Base-by-base conservation (phyloP, 2,329 filamentous ascomycete species). In the Monosporascus sp. region DNA sequence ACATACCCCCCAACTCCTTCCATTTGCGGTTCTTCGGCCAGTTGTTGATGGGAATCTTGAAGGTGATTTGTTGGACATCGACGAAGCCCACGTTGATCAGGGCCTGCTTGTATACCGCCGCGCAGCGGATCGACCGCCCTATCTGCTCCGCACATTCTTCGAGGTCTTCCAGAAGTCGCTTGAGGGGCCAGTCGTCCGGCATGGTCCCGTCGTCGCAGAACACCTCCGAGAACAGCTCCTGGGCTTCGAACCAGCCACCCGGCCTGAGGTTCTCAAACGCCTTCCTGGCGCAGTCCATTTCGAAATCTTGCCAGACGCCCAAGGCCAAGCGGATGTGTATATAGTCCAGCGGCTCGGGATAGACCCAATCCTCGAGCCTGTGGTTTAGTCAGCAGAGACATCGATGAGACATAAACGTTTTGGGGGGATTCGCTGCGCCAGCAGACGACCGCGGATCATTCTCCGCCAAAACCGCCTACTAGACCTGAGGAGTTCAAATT, bases 231-330 rank as follows among this genome's bases (percentile, higher is more conserved):
- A 73, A 69, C 11, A 71, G 63, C 58, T 82, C 79, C 57, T 82
- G 78, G 2, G 74, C 76, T 62, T 83, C 79, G 45, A 82, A 71
- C 70, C 76, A 83, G 44, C 79, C 79, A 34, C 79, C 80, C 0
- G 79, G 79, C 14, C 67, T 65, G 0, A 82, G 68, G 39, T 73
- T 68, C n/a, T 70, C 66, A 54, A 77, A 80, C 5, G 78, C 76
- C 54, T 78, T 77, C 34, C 68, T 66, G 51, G 86, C 78, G 20
- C 82, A 68, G 48, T 81, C 71, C 1, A 61, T 60, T 50, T 75
- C 71, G 60, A 78, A 78, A 51, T 74, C 69, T 6, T 69, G 66
- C 74, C 78, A 82, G 58, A 75, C 79, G 20, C 76, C 78, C 9
- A 74, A 62, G 0, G 77, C 78, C 37, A 73, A 66, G 41, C 79